Conservation (phyloP, 495 filamentous ascomycete genomes). For the Neurospora sp. region DNA sequence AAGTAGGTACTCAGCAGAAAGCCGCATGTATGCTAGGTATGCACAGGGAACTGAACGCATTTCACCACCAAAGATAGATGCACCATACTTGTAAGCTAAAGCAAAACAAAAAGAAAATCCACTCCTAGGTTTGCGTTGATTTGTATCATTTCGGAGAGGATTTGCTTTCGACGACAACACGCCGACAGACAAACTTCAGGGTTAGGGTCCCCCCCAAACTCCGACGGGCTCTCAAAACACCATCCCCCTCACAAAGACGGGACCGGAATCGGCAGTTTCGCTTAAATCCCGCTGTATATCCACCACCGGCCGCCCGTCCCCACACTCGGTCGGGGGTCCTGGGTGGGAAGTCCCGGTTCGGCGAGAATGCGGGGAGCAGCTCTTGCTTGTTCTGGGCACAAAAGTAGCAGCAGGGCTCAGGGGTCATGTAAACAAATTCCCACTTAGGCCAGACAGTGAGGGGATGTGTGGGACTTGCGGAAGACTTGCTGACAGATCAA, state of each 20-base stretch:
- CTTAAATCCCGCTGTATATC: neutral
- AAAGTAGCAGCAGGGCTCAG: neutral
- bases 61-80: too few species aligned
- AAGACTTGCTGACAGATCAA: neutral
- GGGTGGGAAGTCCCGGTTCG: neutral
- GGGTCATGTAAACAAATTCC: neutral
- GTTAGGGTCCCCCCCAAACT: neutral
- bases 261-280: neutral
- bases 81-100: too few species aligned
- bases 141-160: neutral
- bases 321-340: neutral
- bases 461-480: neutral
- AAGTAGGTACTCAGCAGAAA: too few species aligned
- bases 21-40: too few species aligned
- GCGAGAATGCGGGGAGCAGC: neutral
- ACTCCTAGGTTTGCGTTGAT: neutral
- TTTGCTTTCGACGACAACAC: too few species aligned
- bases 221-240: neutral
- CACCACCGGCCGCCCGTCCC: neutral
- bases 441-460: neutral
- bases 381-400: neutral
- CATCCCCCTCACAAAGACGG: neutral
- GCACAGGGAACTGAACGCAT: too few species aligned
- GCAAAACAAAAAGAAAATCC: neutral
- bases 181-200: neutral